Conservation (phyloP, 345 rosid genomes). For the Salix exigua region DNA sequence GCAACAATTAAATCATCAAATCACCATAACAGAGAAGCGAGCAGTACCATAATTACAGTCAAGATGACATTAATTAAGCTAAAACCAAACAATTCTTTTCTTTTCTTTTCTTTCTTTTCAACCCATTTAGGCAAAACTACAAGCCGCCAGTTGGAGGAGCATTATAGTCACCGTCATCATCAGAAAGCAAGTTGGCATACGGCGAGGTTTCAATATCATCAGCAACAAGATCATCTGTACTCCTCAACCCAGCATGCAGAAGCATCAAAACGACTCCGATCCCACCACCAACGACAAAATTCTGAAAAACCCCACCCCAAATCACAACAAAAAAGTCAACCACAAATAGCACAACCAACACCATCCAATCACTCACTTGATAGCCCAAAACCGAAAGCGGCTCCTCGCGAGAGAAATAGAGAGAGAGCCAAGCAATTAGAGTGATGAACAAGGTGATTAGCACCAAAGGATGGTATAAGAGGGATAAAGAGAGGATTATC, state of each 20-base stretch:
- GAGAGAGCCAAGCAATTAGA: slow-evolving; percentile 55
- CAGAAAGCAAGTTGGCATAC: slow-evolving; percentile 48
- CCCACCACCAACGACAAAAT: slow-evolving; percentile 35
- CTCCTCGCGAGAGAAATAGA: slow-evolving; percentile 65
- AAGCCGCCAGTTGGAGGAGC: slow-evolving; percentile 37
- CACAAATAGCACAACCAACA: slow-evolving; percentile 35
- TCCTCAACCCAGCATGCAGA: slow-evolving; percentile 52
- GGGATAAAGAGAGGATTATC: slow-evolving; percentile 39
- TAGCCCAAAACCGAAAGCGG: slow-evolving; percentile 39
- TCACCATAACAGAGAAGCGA: background rate
- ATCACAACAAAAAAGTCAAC: slow-evolving; percentile 37
- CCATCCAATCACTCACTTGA: slow-evolving; percentile 39
- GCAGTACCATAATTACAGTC: background rate
- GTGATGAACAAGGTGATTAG: slow-evolving; percentile 44
- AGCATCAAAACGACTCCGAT: slow-evolving; percentile 36
- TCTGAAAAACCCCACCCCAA: slow-evolving; percentile 48
- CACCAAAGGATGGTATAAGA: slow-evolving; percentile 55
- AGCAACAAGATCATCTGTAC: slow-evolving; percentile 62
- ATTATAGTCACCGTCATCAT: slow-evolving; percentile 24
- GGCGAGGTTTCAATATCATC: slow-evolving; percentile 57
- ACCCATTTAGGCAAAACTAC: slow-evolving; percentile 34
- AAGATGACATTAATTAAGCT: background rate
- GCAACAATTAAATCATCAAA: background rate
- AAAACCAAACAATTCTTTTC: background rate
- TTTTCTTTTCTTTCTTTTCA: background rate